These are phyloP conservation scores for Phellinidium pouzarii DNA, from an alignment of 1,284 basidiomycete species.

Conservation along the genomic window DNA sequence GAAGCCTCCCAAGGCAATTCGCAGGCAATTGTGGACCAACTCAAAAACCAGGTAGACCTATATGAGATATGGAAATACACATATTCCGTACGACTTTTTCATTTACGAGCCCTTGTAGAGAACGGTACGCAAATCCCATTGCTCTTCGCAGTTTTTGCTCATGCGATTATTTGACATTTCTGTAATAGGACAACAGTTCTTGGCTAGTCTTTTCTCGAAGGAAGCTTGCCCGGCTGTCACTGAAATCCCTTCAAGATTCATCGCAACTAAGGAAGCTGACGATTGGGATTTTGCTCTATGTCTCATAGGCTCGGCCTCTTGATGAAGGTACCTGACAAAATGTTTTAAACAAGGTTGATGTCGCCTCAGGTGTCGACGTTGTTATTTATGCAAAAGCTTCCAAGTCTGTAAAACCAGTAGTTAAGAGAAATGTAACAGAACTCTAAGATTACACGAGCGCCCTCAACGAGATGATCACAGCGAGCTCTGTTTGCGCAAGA, in stretches of 20 bases:
- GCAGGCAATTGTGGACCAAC: background rate
- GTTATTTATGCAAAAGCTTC: too few relatives aligned
- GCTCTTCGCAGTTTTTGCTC: background rate
- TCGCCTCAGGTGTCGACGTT: too few relatives aligned
- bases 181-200: background rate
- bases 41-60: constrained; percentile 1
- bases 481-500: constrained; percentile 51
- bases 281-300: constrained; percentile 22
- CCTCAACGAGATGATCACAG: constrained; percentile 30
- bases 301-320: constrained; percentile 14
- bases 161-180: background rate
- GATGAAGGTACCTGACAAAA: background rate
- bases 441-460: background rate
- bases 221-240: constrained; percentile 14
- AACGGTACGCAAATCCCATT: constrained; percentile 11
- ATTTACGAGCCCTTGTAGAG: constrained; percentile 6
- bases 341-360: too few relatives aligned
- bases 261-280: constrained; percentile 17
- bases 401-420: background rate
- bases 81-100: constrained; percentile 15
- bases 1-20: background rate
- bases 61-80: constrained; percentile 4
- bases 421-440: background rate
- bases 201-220: constrained; percentile 1
- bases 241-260: constrained; percentile 18